Base-by-base conservation (phyloP, 106 monocot genomes). In the Posidonia australis region DNA sequence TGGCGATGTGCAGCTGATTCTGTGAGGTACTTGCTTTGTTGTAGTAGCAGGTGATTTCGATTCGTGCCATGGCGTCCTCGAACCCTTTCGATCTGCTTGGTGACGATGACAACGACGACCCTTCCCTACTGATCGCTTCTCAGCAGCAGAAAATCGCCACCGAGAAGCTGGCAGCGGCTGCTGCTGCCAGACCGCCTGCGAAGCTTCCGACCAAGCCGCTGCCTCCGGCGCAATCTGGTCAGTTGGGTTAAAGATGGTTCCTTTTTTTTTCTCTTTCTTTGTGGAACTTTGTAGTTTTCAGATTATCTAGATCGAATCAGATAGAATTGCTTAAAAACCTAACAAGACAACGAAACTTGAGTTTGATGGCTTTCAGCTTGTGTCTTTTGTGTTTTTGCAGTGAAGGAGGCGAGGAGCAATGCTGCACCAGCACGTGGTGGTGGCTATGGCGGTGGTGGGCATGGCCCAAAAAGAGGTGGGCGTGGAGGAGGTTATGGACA, bases 151-250 rank as follows among this genome's bases (percentile, higher is more conserved):
- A 70, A 48, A n/a, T 23, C 11, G 30, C 51, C 14, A n/a, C 47
- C 46, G 25, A 47, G 49, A 65, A 65, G 46, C 70, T 10, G 13
- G 42, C 67, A 16, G 36, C 45, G 4, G 64, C 67, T 17, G 68
- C 56, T 5, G 67, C 67, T 24, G 60, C 69, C 22, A 46, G 28
- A 19, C 16, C 47, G 1, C 47, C 67, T 51, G 86, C 74, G n/a
- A 92, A 87, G 59, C 84, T 65, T 19, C 65, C 64, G 44, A 81
- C 72, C 32, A 92, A 92, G 58, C 84, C 92, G 2, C 48, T 80
- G 18, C 87, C 92, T 46, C 84, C 92, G 6, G 69, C 87, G 44
- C 87, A 92, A 63, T 84, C 92, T 47, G 87, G 92, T 87, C 51
- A 74, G 81, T 68, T 49, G 36, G 13, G 31, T 9, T 13, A 61